Base-by-base conservation (phyloP, 768 basidiomycete genomes). In the Dictyophora rubrovolvata region DNA sequence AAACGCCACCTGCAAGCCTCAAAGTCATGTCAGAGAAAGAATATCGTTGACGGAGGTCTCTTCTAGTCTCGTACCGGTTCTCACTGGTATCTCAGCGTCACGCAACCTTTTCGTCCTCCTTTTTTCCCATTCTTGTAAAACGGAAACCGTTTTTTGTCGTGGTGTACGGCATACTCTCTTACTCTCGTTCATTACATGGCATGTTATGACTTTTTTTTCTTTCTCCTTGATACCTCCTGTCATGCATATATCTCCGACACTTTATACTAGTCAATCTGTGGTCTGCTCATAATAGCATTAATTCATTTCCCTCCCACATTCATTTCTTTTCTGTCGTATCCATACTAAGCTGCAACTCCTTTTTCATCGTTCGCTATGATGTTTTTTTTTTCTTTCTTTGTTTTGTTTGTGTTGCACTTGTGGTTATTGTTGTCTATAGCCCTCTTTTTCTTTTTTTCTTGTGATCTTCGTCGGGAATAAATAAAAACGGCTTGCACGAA, bases 21-120 rank as follows among this genome's bases (percentile, higher is more conserved):
- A 59, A 59, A 23, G 50, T 59, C 35, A 59, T 59, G 49, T 52
- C 49, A n/a, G 57, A 59, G 35, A 59, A 59, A 46, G 57, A 59
- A 20, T 59, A 59, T 51, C 57, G 37, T 47, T 59, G 50, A 59
- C 50, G 51, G 23, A 20, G 14, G 2, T 12, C 42, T 12, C 42
- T 42, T 9, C 14, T 42, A 2, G 42, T 12, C 42, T 12, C 11
- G 28, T 28, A 28, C 28, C 28, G 4, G 7, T 3, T 28, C 28
- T 28, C 7, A 28, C 28, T 28, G 28, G 28, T 28, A 28, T 28
- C n/a, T n/a, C 42, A 42, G n/a, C 12, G 42, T 12, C 42, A 42
- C 42, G n/a, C 4, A 2, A 3, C 12, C 12, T 42, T 37, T 37
- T 37, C 14, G 14, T 37, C 36, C 14, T 37, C 36, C n/a, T 12